Evolutionary conservation across 2,329 filamentous ascomycete genomes (phyloP).

Genomic region (Blumeria hordei): DNA sequence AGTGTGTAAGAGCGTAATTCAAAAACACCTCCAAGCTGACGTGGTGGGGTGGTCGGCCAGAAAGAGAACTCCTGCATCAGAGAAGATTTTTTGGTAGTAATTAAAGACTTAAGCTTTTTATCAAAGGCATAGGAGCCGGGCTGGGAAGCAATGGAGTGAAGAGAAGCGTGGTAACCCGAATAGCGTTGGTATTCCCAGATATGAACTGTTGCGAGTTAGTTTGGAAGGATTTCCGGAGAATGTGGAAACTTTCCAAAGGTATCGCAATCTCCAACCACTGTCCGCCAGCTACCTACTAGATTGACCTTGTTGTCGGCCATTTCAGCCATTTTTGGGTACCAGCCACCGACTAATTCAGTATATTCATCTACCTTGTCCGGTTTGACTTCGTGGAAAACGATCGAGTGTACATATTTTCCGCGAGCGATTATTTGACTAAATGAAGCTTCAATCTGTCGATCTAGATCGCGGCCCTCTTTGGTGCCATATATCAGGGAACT

Average conservation of each 20-base stretch:
- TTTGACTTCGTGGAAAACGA: conserved; percentile 89
- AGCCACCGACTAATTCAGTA: conserved; percentile 63
- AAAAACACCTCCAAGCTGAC: conserved; percentile 75
- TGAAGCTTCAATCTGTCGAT: conserved; percentile 84
- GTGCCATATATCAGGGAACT: conserved; percentile 91
- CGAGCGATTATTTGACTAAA: conserved; percentile 88
- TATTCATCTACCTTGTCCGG: conserved; percentile 93
- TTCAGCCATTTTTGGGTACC: conserved; percentile 77
- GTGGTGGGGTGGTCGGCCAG: conserved; percentile 87
- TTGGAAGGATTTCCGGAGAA: conserved; percentile 13
- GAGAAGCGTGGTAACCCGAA: conserved; percentile 78
- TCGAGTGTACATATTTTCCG: conserved; percentile 95
- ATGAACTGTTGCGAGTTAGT: conserved; percentile 45
- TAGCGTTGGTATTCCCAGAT: conserved; percentile 99
- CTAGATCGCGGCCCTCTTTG: conserved; percentile 78
- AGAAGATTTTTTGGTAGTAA: conserved; percentile 63
- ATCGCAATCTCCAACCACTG: conserved; percentile 89
- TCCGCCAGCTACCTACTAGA: conserved; percentile 92
- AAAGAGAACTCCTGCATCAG: conserved; percentile 99
- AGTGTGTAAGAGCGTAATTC: conserved; percentile 92
- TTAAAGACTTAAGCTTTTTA: conserved; percentile 59
- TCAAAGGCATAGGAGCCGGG: conserved; percentile 72
- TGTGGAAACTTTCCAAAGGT: conserved; percentile 50
- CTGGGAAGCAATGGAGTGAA: conserved; percentile 62
- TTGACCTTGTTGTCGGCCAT: conserved; percentile 81